phyloP scores from a whole-genome alignment of 1,284 basidiomycete species.

The Binderoboletus segoi region DNA sequence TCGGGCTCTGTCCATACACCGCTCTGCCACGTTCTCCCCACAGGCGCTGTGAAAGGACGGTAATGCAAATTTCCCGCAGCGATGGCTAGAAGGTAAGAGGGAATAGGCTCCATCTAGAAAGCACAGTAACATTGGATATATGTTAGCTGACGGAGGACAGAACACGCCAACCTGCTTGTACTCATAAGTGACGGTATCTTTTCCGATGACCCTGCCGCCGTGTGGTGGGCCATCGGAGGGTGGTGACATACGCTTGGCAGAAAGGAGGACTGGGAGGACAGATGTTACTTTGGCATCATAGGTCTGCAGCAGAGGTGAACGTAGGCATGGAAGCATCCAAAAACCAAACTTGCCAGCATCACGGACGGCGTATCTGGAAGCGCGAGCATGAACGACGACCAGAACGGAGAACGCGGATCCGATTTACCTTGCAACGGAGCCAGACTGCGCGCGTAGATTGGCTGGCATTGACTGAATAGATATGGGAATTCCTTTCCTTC shows the following conservation, averaged over 20 bases:
- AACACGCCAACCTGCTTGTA: constrained; percentile 64
- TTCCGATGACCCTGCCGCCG: constrained; percentile 71
- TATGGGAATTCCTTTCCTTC: constrained; percentile 87
- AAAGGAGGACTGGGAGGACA: constrained; percentile 82
- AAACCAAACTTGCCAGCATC: constrained; percentile 57
- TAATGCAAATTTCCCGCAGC: constrained; percentile 83
- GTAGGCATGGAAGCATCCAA: not conserved
- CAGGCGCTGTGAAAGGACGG: constrained; percentile 59
- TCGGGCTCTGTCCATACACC: constrained; percentile 94
- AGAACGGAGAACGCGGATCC: not conserved
- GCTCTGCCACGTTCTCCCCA: constrained; percentile 71
- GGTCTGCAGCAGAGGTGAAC: constrained; percentile 47
- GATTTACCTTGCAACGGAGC: constrained; percentile 77
- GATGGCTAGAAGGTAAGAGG: constrained; percentile 87
- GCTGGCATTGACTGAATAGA: constrained; percentile 94
- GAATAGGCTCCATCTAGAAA: constrained; percentile 75
- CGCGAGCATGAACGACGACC: not conserved
- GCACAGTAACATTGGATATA: not conserved
- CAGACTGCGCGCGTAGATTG: constrained; percentile 84
- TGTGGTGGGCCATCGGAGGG: constrained; percentile 68
- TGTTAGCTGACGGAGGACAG: not conserved
- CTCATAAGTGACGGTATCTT: constrained; percentile 64
- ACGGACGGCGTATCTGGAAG: constrained; percentile 65
- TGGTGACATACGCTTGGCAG: constrained; percentile 77
- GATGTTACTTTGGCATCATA: constrained; percentile 79